Base-by-base conservation (phyloP, 1,139 yeast species). In the Candida frijolesensis region DNA sequence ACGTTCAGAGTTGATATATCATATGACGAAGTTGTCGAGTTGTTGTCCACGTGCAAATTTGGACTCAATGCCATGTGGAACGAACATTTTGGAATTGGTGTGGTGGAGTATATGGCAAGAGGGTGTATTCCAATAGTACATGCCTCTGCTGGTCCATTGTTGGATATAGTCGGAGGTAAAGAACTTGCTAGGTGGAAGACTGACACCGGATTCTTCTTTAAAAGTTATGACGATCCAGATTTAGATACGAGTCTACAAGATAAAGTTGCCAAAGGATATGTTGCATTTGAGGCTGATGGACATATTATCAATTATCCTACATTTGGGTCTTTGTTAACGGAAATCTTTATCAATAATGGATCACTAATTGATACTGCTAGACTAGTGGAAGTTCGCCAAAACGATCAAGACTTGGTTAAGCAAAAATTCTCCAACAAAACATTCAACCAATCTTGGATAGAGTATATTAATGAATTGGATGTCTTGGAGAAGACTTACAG, bases 11-110 rank as follows among this genome's bases (percentile, higher is more conserved):
- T 89, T 7, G 96, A 94, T 66, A 87, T 94, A 40, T 78, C 90
- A 5, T 89, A 90, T 72, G 76, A 73, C 2, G 79, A 76, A 27
- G 84, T 95, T 16, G 74, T 81, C 42, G 62, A 68, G 33, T 78
- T 80, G 55, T 72, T 95, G 43, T 63, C 74, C n/a, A 70, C 68
- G 8, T 82, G 92, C 1, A 82, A 84, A 38, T 85, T 82, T 60
- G 99, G 99, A 3, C 75, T 94, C 45, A 92, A 95, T 62, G 94
- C 97, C 27, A 95, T 95, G 99, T 95, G 99, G 99, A 94, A 95
- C 67, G 99, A 95, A 71, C 99, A 95, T 71, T 95, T 95, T 65
- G 99, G 99, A 16, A 95, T 95, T 63, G 96, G 97, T 1, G 95
- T 94, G 7, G 99, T 94, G 8, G 99, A 95, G 68, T 92, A 92